phyloP scores from a whole-genome alignment of 2,329 filamentous ascomycete species.

The Pseudocercospora vitis region DNA sequence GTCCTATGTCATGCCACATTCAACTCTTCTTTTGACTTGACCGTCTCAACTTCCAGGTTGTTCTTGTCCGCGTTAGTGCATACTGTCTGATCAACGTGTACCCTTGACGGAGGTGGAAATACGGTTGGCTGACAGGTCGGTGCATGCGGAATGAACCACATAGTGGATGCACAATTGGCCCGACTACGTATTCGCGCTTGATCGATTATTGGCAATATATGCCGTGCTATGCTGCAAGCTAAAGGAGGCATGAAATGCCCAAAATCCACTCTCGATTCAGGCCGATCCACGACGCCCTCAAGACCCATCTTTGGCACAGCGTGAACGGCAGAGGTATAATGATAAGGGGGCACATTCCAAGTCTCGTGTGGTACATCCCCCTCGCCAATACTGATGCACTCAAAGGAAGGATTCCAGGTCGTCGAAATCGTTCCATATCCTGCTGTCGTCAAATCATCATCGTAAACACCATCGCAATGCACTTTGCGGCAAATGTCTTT shows the following conservation, averaged over 20 bases:
- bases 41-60: no score
- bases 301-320: no score
- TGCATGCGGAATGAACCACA: no score
- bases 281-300: no score
- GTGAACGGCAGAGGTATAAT: no score
- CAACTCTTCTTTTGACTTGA: no score
- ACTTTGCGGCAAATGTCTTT: neutral
- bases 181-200: neutral
- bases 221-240: neutral
- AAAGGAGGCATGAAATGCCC: no score
- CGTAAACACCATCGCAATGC: slow-evolving; percentile 15
- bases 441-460: slow-evolving; percentile 8
- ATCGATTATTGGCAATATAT: neutral
- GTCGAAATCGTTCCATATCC: neutral
- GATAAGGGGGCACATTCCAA: no score
- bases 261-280: no score
- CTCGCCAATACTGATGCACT: neutral
- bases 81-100: neutral
- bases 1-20: neutral
- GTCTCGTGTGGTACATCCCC: neutral
- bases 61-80: no score
- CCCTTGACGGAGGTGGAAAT: neutral
- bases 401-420: neutral
- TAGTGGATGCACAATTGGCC: no score
- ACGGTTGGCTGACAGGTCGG: no score